Evolutionary conservation across 169 alveolate genomes (phyloP).

Genomic region (Perkinsus olseni): DNA sequence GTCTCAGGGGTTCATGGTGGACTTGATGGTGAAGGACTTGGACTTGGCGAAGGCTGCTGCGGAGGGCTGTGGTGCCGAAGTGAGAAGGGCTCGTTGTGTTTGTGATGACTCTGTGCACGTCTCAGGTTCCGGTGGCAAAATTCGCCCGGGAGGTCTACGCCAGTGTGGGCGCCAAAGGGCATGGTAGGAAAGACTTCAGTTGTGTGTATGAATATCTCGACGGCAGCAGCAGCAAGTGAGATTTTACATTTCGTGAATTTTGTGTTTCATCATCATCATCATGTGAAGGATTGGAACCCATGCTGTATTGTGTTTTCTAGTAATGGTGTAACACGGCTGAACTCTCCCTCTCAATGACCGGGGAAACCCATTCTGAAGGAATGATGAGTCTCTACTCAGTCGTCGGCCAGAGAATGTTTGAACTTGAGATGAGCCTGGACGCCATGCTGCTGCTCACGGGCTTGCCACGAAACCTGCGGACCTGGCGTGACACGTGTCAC

Average conservation of each 20-base stretch:
- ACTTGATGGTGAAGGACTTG: constrained; percentile 45
- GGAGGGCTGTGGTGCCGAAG: neutral
- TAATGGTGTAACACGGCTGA: no score
- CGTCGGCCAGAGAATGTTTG: no score
- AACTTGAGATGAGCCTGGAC: no score
- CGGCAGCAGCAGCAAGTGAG: neutral
- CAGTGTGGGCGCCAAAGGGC: neutral
- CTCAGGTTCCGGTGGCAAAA: neutral
- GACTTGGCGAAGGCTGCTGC: constrained; percentile 48
- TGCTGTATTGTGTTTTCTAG: no score
- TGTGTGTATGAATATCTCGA: neutral
- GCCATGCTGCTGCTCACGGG: no score
- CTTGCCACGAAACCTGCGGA: no score
- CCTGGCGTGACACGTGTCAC: no score
- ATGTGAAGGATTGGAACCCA: no score
- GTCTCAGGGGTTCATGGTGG: constrained; percentile 37
- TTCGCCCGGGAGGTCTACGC: neutral
- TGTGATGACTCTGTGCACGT: neutral
- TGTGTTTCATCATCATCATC: neutral
- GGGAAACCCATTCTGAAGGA: no score
- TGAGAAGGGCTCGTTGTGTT: neutral
- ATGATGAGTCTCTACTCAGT: no score
- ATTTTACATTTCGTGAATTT: neutral
- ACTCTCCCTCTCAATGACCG: no score
- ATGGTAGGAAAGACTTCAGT: neutral